These are phyloP conservation scores for Obba rivulosa DNA, from an alignment of 768 basidiomycete species.

Conservation along the genomic window DNA sequence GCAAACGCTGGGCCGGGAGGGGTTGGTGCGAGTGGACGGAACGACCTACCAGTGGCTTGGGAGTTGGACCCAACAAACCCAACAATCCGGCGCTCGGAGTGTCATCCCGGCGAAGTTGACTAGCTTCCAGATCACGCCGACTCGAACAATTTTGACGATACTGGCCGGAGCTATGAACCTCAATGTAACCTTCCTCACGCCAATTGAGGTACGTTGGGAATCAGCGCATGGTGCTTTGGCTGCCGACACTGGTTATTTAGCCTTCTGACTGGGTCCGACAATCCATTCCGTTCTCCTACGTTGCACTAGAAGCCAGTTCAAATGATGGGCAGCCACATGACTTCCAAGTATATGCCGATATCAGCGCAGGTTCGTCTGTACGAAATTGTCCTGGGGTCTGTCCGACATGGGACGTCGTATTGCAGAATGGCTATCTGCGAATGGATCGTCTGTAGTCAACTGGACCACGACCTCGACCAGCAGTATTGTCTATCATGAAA, in stretches of 20 bases:
- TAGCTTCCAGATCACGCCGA: slow-evolving; percentile 6
- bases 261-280: slow-evolving; percentile 16
- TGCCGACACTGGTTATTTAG: slow-evolving; percentile 28
- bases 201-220: slow-evolving; percentile 51
- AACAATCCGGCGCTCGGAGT: slow-evolving; percentile 2
- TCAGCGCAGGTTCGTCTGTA: slow-evolving; percentile 41
- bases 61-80: slow-evolving; percentile 31
- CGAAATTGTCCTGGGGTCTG: slow-evolving; percentile 19
- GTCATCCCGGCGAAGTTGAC: slow-evolving; percentile 31
- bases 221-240: no score
- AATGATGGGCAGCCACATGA: slow-evolving; percentile 2
- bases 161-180: slow-evolving; percentile 20
- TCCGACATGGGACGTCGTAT: slow-evolving; percentile 33
- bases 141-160: slow-evolving; percentile 6
- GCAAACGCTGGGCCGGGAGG: no score
- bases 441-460: background rate
- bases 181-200: slow-evolving; percentile 56
- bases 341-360: slow-evolving; percentile 30
- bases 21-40: slow-evolving; percentile 52
- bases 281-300: slow-evolving; percentile 3
- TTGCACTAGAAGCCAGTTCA: background rate
- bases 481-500: slow-evolving; percentile 6
- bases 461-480: slow-evolving; percentile 7
- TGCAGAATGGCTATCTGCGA: slow-evolving; percentile 14
- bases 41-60: slow-evolving; percentile 49